Conservation (phyloP, 1,139 yeast species). For the Hansenula sp. region DNA sequence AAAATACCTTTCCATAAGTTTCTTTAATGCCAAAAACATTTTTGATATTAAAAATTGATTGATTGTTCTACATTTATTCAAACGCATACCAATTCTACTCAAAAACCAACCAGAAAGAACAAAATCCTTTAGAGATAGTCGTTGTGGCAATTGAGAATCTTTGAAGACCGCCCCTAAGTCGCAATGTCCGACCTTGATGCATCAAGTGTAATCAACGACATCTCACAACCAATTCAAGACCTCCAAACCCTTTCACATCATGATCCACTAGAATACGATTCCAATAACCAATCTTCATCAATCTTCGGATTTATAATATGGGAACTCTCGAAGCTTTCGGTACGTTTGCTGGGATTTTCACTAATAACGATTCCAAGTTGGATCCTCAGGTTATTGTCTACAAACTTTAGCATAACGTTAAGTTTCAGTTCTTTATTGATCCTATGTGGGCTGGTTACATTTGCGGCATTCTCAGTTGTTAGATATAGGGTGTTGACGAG, state of each 20-base stretch:
- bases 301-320: neutral
- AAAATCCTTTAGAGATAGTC: too few species aligned
- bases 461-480: conserved; percentile 33
- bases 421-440: conserved; percentile 18
- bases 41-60: neutral
- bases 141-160: neutral
- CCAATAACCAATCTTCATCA: neutral
- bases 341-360: conserved; percentile 1
- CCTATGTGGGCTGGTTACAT: conserved; percentile 4
- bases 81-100: too few species aligned
- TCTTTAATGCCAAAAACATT: too few species aligned
- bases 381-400: conserved; percentile 13
- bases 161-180: neutral
- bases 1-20: neutral
- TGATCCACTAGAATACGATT: neutral
- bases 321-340: conserved; percentile 1
- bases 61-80: too few species aligned
- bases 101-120: too few species aligned
- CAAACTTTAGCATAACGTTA: conserved; percentile 18
- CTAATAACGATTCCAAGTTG: conserved; percentile 15
- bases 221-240: neutral
- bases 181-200: neutral
- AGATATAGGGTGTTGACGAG: conserved; percentile 47
- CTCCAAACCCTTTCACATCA: neutral
- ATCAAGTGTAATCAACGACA: neutral